These are phyloP conservation scores for Botrytis aclada DNA, from an alignment of 2,329 filamentous ascomycete genomes.

Conservation along the genomic window DNA sequence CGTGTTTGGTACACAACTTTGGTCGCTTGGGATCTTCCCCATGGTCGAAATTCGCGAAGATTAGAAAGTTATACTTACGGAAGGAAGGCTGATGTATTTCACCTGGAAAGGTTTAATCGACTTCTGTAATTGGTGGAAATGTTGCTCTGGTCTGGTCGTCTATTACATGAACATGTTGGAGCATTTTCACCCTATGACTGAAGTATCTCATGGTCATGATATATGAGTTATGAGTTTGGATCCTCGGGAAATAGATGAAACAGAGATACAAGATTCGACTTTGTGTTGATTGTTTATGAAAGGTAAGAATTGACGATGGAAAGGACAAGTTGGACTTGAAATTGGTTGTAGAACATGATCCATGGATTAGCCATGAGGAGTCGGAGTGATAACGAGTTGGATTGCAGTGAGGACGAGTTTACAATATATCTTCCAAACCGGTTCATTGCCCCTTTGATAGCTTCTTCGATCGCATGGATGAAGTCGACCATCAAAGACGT, in stretches of 20 bases:
- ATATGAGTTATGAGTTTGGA: not conserved
- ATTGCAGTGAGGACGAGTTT: not conserved
- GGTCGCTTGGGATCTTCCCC: not conserved
- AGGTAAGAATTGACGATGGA: slow-evolving; percentile 1
- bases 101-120: not conserved
- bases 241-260: not conserved
- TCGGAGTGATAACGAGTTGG: not conserved
- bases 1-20: not conserved
- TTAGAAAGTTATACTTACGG: not conserved
- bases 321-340: not conserved
- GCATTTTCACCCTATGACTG: not conserved
- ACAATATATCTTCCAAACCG: no score
- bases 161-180: not conserved
- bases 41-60: not conserved
- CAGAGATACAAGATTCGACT: not conserved
- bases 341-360: not conserved
- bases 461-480: not conserved
- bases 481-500: not conserved
- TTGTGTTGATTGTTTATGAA: not conserved
- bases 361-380: not conserved
- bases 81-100: not conserved
- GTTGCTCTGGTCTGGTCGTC: not conserved
- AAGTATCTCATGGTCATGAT: not conserved
- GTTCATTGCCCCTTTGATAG: not conserved
- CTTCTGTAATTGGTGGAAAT: not conserved